Conservation (phyloP, 2,329 filamentous ascomycete genomes). For the Monosporascus sp. region DNA sequence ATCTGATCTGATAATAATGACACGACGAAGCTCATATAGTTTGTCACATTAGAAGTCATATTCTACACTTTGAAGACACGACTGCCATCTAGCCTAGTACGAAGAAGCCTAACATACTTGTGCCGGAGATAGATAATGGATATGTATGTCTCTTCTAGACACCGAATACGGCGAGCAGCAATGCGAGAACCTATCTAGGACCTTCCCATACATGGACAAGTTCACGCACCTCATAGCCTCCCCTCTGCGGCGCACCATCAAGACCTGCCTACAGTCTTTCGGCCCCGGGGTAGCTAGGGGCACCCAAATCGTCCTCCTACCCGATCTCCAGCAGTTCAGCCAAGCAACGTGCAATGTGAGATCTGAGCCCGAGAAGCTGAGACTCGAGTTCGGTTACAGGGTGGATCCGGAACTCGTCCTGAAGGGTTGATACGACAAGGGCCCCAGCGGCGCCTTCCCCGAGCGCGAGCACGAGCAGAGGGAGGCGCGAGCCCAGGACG, state of each 20-base stretch:
- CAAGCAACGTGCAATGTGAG: constrained; percentile 69
- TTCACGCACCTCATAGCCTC: constrained; percentile 67
- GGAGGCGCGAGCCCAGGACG: constrained; percentile 49
- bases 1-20: too few relatives aligned
- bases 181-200: constrained; percentile 54
- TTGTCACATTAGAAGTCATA: too few relatives aligned
- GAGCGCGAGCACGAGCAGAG: constrained; percentile 44
- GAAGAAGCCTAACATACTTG: too few relatives aligned
- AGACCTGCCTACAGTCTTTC: constrained; percentile 68
- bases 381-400: constrained; percentile 47
- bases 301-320: constrained; percentile 54
- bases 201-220: constrained; percentile 54
- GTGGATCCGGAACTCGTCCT: constrained; percentile 58
- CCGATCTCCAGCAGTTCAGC: constrained; percentile 70
- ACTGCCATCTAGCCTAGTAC: too few relatives aligned
- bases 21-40: too few relatives aligned
- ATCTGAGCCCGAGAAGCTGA: constrained; percentile 45
- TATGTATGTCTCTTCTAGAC: too few relatives aligned
- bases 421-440: constrained; percentile 66
- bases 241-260: constrained; percentile 70
- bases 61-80: too few relatives aligned
- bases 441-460: constrained; percentile 25
- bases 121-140: too few relatives aligned
- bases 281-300: constrained; percentile 39
- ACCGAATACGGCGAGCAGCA: constrained; percentile 60